These are phyloP conservation scores for Phellinidium pouzarii DNA, from an alignment of 1,284 basidiomycete species.

Conservation along the genomic window DNA sequence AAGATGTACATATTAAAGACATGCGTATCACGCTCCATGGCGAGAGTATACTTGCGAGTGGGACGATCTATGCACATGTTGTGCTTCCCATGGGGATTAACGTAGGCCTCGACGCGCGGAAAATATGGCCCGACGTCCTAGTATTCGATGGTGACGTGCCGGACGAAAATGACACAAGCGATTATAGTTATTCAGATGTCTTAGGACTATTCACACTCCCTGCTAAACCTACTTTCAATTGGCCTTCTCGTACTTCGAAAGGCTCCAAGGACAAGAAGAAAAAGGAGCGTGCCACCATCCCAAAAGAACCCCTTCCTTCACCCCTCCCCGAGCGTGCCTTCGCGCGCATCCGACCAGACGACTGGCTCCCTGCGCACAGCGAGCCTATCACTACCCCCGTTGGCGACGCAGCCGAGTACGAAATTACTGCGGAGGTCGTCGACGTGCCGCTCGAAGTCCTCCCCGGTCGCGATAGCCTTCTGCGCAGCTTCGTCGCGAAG, in stretches of 20 bases:
- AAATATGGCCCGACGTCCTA: constrained; percentile 65
- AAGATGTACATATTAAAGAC: constrained; percentile 61
- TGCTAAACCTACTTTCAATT: background rate
- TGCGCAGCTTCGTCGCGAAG: constrained; percentile 68
- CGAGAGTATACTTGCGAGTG: constrained; percentile 50
- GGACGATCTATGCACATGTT: constrained; percentile 53
- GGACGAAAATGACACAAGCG: constrained; percentile 23
- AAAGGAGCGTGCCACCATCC: constrained; percentile 29
- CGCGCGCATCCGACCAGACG: constrained; percentile 59
- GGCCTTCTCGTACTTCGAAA: background rate
- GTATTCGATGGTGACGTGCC: constrained; percentile 67
- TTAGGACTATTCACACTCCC: background rate
- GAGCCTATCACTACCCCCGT: constrained; percentile 24
- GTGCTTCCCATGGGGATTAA: constrained; percentile 63
- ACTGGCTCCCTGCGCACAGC: constrained; percentile 58
- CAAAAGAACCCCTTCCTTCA: constrained; percentile 44
- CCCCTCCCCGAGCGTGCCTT: constrained; percentile 66
- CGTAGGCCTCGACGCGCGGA: constrained; percentile 50
- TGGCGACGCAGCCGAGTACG: constrained; percentile 32
- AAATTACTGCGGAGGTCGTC: constrained; percentile 53
- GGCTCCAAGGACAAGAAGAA: background rate
- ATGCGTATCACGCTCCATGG: constrained; percentile 58
- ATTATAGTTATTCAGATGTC: background rate
- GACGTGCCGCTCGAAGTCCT: constrained; percentile 70
- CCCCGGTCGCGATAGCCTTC: constrained; percentile 64